Percentiles rank a stretch among this genome's conserved stretches.
These are phyloP conservation scores for Nakaseomyces nivariensis DNA, from an alignment of 1,139 yeast genomes.

Conservation along the genomic window DNA sequence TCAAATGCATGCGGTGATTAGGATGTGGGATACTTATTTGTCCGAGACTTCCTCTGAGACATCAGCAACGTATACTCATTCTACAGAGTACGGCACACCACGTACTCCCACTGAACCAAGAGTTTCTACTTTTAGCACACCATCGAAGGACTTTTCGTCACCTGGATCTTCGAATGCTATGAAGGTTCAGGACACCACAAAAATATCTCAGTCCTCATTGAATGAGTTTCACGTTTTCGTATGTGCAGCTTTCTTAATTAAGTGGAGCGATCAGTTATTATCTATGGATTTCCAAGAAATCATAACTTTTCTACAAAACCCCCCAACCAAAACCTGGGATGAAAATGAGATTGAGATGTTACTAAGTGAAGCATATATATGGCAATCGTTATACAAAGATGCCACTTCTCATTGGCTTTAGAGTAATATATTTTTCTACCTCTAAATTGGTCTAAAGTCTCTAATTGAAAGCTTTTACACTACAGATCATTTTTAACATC, in stretches of 20 bases:
- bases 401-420: conserved; percentile 66
- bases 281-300: conserved; percentile 93
- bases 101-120: conserved; percentile 18
- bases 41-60: conserved; percentile 50
- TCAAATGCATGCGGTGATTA: conserved; percentile 60
- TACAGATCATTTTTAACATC: not conserved
- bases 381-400: conserved; percentile 88
- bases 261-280: conserved; percentile 69
- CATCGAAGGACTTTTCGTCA: conserved; percentile 12
- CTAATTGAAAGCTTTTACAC: not conserved
- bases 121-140: conserved; percentile 15
- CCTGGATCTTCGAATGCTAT: conserved; percentile 10
- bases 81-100: conserved; percentile 10
- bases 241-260: conserved; percentile 92
- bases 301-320: conserved; percentile 76
- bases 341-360: conserved; percentile 86
- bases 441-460: too few relatives aligned
- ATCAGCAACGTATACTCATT: conserved; percentile 8
- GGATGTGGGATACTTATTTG: conserved; percentile 98
- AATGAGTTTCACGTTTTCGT: conserved; percentile 92
- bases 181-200: conserved; percentile 10
- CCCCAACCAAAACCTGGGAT: conserved; percentile 80
- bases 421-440: not conserved
- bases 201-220: conserved; percentile 48
- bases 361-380: conserved; percentile 89